Evolutionary conservation across 139 green algal species (phyloP), one percentile per base, ranked within the genome.

Genomic region (Nannochloris sp.): DNA sequence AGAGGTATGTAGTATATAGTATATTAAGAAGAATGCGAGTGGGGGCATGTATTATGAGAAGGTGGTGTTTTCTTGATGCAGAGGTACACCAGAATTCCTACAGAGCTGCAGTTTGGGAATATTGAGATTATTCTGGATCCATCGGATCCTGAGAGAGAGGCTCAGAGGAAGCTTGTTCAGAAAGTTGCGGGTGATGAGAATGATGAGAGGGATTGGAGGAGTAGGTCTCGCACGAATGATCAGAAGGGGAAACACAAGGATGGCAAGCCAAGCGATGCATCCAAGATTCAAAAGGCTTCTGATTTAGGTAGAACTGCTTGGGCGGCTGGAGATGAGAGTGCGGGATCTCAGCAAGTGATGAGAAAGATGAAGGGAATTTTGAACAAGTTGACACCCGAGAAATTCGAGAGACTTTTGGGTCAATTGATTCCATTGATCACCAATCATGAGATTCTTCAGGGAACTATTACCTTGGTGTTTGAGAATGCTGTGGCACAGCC

Each of bases 381-480:
- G 36, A 99, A 99, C 86, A 99, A 98, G 87, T 89, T 99, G 56
- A 98, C 94, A 26, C 94, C 94, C 0, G 89, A 99, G 73, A 99
- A 98, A 74, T 99, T 97, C 75, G 94, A 98, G 37, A 80, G 84
- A 5, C 81, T 96, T 69, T 73, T 90, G 44, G 53, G 75, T 6
- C 89, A 95, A 80, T 72, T 96, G 58, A 70, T 94, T 46, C 77
- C 81, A 51, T 69, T 90, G n/a, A 80, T 96, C 61, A 85, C 68
- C 36, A 87, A 46, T 25, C 70, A 76, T 26, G 79, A 84, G 37
- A 70, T 82, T 40, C 68, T 86, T 30, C 74, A 79, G 56, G 69
- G 78, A 26, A 88, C 89, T 33, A 99, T 98, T 70, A 76, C 59
- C 6, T 72, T 92, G 33, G 79, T 98, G 33, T 99, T 99, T 87